These are phyloP conservation scores for Venturia asperata DNA, from an alignment of 2,329 filamentous ascomycete genomes.

Conservation along the genomic window DNA sequence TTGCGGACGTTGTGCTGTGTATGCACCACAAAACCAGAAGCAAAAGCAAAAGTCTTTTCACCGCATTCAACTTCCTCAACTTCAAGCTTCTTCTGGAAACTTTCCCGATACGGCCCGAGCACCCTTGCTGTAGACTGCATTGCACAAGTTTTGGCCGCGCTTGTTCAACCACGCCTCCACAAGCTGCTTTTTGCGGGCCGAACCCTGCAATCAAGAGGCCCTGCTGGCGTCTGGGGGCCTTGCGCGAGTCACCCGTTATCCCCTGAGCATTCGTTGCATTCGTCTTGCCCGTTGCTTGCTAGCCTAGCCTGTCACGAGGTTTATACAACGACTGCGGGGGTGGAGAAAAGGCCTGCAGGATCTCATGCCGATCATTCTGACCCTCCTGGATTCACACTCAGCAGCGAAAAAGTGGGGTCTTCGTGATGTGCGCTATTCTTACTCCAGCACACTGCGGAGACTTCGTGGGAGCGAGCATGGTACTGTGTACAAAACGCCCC, in stretches of 20 bases:
- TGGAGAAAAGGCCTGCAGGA: not conserved
- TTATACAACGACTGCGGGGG: not conserved
- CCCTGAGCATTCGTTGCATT: not conserved
- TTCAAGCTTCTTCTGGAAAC: not conserved
- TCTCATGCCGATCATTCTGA: not conserved
- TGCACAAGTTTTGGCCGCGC: not conserved
- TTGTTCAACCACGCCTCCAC: not conserved
- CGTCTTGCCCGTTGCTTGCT: not conserved
- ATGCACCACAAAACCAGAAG: not conserved
- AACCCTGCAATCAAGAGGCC: not conserved
- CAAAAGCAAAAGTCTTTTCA: not conserved
- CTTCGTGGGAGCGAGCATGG: not conserved
- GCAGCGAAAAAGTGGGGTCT: not conserved
- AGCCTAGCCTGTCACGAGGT: not conserved
- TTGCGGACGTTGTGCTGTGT: not conserved
- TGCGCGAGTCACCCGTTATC: not conserved
- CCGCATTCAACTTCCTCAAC: not conserved
- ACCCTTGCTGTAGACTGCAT: not conserved
- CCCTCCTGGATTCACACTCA: not conserved
- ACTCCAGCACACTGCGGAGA: not conserved
- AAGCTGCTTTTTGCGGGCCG: slow-evolving; percentile 1
- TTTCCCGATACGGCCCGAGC: not conserved
- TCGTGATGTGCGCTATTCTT: not conserved
- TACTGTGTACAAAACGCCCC: not conserved
- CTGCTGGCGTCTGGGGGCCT: not conserved